Evolutionary conservation across 2,329 filamentous ascomycete species (phyloP), one percentile per base, ranked within the genome.

Genomic region (Cucurbitaria berberidis): DNA sequence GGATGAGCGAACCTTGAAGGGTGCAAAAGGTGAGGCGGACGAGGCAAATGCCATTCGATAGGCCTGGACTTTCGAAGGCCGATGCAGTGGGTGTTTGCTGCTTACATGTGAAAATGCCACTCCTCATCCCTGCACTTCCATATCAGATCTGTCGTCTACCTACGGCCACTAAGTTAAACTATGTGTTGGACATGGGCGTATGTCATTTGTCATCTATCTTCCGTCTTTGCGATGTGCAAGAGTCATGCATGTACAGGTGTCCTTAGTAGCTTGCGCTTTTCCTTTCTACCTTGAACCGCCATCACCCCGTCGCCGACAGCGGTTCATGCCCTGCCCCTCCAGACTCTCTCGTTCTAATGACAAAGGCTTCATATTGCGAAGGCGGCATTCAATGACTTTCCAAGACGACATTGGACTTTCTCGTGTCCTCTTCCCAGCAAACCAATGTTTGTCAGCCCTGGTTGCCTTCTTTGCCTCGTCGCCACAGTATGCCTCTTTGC

Each of bases 381-480:
- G 5, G 4, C 4, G 13, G 5, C 5, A n/a, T 34, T n/a, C 8
- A 10, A 39, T 22, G 16, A 18, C 9, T 19, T 18, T 19, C 15
- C 11, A 4, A 13, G 16, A 7, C 19, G 3, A 4, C 7, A 15
- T 21, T 10, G 3, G 18, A 7, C 16, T 30, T n/a, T n/a, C 27
- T 8, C 29, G 29, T 34, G n/a, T 43, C 24, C 41, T 32, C 15
- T 19, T 34, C 15, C 13, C 4, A 29, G 16, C 19, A n/a, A 36
- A 13, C 27, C 16, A 9, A 29, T 2, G 29, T 55, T 35, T 41
- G 51, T 57, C 47, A 63, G 54, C 49, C 51, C 46, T 27, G 18
- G 51, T 63, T 64, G 63, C 61, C 63, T 66, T 39, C 21, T 65
- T 59, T 63, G 59, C 59, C 61, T 63, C 18, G 3, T 11, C 15